Conservation (phyloP, 306 rosid species). For the Pueraria montana region DNA sequence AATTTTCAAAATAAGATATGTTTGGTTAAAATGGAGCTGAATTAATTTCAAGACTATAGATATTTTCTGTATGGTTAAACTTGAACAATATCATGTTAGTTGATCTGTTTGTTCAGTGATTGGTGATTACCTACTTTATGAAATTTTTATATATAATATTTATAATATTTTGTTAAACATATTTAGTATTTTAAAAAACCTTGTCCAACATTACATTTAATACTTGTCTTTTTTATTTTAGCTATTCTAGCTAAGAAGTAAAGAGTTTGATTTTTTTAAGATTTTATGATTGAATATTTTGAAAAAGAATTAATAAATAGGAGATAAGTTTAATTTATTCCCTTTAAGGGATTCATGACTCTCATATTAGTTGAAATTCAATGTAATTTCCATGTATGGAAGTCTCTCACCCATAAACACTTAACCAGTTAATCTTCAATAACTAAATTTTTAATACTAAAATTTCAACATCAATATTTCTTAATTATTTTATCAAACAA, state of each 20-base stretch:
- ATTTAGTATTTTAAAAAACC: not conserved
- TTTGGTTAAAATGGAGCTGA: no score
- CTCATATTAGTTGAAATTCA: not conserved
- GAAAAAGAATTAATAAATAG: not conserved
- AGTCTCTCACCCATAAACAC: not conserved
- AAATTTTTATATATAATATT: no score
- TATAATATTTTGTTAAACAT: no score
- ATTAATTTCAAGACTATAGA: no score
- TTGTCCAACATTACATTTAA: not conserved
- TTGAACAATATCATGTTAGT: no score
- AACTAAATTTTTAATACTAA: not conserved
- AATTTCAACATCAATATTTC: not conserved
- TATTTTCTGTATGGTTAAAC: no score
- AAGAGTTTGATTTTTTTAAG: not conserved
- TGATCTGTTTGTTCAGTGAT: no score
- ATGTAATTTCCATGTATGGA: not conserved
- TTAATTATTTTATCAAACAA: not conserved
- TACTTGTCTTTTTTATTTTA: no score
- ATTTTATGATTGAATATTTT: not conserved
- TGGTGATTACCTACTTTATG: no score
- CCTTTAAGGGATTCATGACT: not conserved
- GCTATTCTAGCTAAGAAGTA: no score
- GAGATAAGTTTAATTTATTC: not conserved
- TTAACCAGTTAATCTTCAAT: not conserved
- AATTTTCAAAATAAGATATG: no score